Conservation (phyloP, 192 early-diverging fungal genomes). For the Cetraspora pellucida region DNA sequence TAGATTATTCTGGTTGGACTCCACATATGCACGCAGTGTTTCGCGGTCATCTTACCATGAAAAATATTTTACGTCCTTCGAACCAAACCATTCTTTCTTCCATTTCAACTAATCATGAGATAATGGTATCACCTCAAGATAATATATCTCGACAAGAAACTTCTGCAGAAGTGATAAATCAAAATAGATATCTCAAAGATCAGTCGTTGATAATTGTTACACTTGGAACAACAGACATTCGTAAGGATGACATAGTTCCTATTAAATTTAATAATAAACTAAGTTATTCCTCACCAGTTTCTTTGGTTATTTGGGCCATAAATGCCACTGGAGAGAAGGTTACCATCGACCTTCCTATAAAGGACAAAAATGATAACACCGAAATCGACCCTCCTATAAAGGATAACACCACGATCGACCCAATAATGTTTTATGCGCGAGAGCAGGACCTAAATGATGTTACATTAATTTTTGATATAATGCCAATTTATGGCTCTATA, state of each 20-base stretch:
- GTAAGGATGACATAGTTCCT: conserved; percentile 47
- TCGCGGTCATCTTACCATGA: conserved; percentile 55
- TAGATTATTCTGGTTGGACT: conserved; percentile 57
- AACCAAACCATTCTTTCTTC: conserved; percentile 39
- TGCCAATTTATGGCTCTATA: conserved; percentile 56
- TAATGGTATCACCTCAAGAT: neutral
- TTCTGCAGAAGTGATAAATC: conserved; percentile 57
- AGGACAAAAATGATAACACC: conserved; percentile 44
- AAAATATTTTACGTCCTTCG: conserved; percentile 50
- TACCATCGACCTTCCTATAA: conserved; percentile 56
- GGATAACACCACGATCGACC: conserved; percentile 50
- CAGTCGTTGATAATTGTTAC: conserved; percentile 67
- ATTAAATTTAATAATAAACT: conserved; percentile 48
- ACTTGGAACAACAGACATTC: conserved; percentile 61
- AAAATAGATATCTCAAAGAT: conserved; percentile 62
- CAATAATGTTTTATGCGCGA: conserved; percentile 56
- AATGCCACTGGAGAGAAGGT: conserved; percentile 62
- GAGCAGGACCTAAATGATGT: conserved; percentile 49
- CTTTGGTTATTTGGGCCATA: conserved; percentile 59
- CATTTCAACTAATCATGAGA: neutral
- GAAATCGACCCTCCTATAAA: conserved; percentile 56
- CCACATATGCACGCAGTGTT: conserved; percentile 69
- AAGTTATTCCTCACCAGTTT: conserved; percentile 43
- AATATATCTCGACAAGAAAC: conserved; percentile 32
- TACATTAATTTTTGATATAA: conserved; percentile 58